These are phyloP conservation scores for Nymphaea colorata DNA, from an alignment of 164 flowering plant species.

Conservation along the genomic window DNA sequence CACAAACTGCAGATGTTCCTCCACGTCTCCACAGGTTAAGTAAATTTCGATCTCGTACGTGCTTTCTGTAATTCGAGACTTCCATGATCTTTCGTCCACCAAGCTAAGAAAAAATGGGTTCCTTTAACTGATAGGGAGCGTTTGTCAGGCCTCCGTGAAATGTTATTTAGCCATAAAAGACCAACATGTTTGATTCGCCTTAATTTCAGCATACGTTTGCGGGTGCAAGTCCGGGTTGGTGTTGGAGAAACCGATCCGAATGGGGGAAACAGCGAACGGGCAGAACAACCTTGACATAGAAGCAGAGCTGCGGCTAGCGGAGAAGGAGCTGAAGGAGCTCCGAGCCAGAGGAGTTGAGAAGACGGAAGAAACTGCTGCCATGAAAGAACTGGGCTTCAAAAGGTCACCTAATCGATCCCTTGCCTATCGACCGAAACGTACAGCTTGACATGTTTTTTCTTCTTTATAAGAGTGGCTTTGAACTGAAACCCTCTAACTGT, in stretches of 20 bases:
- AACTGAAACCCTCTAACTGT: too few relatives aligned
- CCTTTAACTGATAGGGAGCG: too few relatives aligned
- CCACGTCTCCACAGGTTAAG: slow-evolving; percentile 44
- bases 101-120: too few relatives aligned
- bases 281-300: slow-evolving; percentile 22
- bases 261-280: slow-evolving; percentile 46
- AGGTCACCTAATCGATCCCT: slow-evolving; percentile 24
- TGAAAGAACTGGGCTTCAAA: slow-evolving; percentile 49
- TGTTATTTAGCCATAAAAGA: too few relatives aligned
- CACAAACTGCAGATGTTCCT: slow-evolving; percentile 22
- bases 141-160: too few relatives aligned
- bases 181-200: too few relatives aligned
- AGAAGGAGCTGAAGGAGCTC: slow-evolving; percentile 25
- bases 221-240: slow-evolving; percentile 37
- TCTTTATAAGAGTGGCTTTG: too few relatives aligned
- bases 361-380: slow-evolving; percentile 12
- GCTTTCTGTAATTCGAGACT: too few relatives aligned
- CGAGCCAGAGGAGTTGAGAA: slow-evolving; percentile 7
- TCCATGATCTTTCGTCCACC: too few relatives aligned
- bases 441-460: too few relatives aligned
- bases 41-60: too few relatives aligned
- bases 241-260: slow-evolving; percentile 25
- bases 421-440: too few relatives aligned
- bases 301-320: slow-evolving; percentile 23
- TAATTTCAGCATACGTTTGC: slow-evolving; percentile 35